Evolutionary conservation across 2,329 filamentous ascomycete species (phyloP).

Genomic region (Stemphylium vesicarium): DNA sequence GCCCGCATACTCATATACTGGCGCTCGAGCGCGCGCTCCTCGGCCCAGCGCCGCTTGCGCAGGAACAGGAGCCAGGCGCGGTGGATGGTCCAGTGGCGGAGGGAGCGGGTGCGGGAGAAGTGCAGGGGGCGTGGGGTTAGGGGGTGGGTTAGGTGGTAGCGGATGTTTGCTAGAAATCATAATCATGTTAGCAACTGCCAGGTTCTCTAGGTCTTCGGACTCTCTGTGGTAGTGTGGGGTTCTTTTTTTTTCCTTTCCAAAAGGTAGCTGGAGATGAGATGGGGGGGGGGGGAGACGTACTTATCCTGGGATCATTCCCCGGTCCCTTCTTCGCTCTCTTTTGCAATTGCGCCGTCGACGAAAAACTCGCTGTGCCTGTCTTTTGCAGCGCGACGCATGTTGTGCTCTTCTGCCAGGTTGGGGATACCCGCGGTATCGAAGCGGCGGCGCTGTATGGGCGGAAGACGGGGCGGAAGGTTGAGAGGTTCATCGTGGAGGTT

Average conservation of each 20-base stretch:
- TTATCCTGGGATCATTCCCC: conserved; percentile 40
- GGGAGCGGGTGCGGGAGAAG: conserved; percentile 83
- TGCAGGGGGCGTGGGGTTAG: conserved; percentile 77
- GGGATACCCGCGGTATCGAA: conserved; percentile 13
- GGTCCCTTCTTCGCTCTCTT: conserved; percentile 34
- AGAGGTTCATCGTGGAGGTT: conserved; percentile 35
- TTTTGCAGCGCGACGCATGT: not conserved
- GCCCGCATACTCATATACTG: conserved; percentile 81
- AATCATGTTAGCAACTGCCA: no score
- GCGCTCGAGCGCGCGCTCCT: conserved; percentile 75
- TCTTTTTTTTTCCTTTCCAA: not conserved
- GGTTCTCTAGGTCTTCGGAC: no score
- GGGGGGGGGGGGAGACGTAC: conserved; percentile 26
- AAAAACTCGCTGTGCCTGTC: conserved; percentile 33
- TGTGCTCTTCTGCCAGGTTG: conserved; percentile 12
- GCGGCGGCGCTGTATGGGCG: conserved; percentile 20
- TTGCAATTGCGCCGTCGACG: conserved; percentile 36
- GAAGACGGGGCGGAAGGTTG: conserved; percentile 31
- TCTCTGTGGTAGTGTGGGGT: no score
- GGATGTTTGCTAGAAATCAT: conserved; percentile 64
- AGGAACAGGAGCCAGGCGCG: conserved; percentile 88
- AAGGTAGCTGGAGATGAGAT: not conserved
- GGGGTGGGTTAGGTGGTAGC: conserved; percentile 74
- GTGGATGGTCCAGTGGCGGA: conserved; percentile 99
- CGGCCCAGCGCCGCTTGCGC: conserved; percentile 68